Evolutionary conservation across 1,284 basidiomycete genomes (phyloP), one percentile per base, ranked within the genome.

Genomic region (Trichosporon ovoides): DNA sequence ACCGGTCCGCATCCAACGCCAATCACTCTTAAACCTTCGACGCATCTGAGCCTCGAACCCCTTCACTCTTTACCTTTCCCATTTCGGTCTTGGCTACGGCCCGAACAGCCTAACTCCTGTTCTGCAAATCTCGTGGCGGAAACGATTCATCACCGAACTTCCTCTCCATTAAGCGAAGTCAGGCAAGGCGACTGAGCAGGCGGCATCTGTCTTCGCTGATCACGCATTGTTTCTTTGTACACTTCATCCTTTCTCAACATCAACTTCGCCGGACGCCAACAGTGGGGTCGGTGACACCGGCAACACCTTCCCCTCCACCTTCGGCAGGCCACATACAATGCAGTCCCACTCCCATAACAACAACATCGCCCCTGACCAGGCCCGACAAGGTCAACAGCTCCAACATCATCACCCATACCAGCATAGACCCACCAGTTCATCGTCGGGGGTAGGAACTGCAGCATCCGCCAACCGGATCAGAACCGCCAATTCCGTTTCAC

Each of bases 391-490:
- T 7, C 40, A 46, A 24, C 40, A 46, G 7, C 19, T 22, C 13
- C 40, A 46, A 14, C 40, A 46, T 31, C 43, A 48, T n/a, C 43
- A 48, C 43, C 43, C 43, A 9, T 48, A 48, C 43, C 43, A 52
- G n/a, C n/a, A n/a, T 12, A n/a, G 28, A 20, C 38, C 28, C 13
- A 13, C 48, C 19, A 34, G 33, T 19, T 51, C 55, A 2, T 56
- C 55, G 16, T 37, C 51, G 22, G 35, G 35, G 20, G 49, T 51
- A 12, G 49, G 33, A 14, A 31, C 36, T 6, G 13, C 31, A 19
- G 18, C 37, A 13, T 40, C 49, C 11, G 37, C n/a, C 22, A 48
- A 24, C 43, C 43, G 43, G 28, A 22, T 24, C 38, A 54, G 31
- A 46, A 43, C 38, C 31, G 13, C 43, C 43, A 48, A 43, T 31